These are phyloP conservation scores for Penicillium turbatum DNA, from an alignment of 495 filamentous ascomycete genomes.

Conservation along the genomic window DNA sequence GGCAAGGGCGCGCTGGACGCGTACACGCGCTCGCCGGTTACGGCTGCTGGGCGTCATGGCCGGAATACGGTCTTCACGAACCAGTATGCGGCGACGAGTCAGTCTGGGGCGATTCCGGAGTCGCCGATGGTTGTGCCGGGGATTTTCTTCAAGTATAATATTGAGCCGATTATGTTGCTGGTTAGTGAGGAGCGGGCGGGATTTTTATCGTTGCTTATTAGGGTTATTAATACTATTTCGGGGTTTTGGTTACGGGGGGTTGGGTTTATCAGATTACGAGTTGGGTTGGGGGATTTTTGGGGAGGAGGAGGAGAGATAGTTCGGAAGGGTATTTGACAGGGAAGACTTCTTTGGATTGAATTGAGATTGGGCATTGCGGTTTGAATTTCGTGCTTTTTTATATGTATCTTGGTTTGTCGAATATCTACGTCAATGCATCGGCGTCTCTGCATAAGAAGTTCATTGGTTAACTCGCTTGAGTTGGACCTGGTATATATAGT, in stretches of 20 bases:
- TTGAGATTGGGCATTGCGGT: too few relatives aligned
- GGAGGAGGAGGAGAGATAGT: slow-evolving; percentile 33
- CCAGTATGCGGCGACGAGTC: slow-evolving; percentile 94
- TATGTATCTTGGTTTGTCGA: not conserved
- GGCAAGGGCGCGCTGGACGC: slow-evolving; percentile 48
- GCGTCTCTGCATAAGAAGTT: not conserved
- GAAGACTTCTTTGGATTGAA: slow-evolving; percentile 28
- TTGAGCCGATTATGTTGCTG: slow-evolving; percentile 87
- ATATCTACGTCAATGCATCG: not conserved
- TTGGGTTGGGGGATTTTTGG: slow-evolving; percentile 48
- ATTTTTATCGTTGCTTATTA: slow-evolving; percentile 68
- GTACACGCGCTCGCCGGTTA: slow-evolving; percentile 27
- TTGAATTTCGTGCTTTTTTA: not conserved
- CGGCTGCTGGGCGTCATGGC: slow-evolving; percentile 21
- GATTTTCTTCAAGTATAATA: slow-evolving; percentile 98
- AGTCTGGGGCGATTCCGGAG: slow-evolving; percentile 64
- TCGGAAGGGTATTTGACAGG: slow-evolving; percentile 58
- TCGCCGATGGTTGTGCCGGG: slow-evolving; percentile 64
- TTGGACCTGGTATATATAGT: not conserved
- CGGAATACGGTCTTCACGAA: slow-evolving; percentile 77
- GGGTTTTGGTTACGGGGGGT: slow-evolving; percentile 59
- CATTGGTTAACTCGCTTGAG: not conserved
- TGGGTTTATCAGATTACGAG: slow-evolving; percentile 58
- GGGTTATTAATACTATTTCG: slow-evolving; percentile 64
- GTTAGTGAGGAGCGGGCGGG: slow-evolving; percentile 77